Conservation (phyloP, 2,329 filamentous ascomycete species). For the Colletotrichum neosansevieriae region DNA sequence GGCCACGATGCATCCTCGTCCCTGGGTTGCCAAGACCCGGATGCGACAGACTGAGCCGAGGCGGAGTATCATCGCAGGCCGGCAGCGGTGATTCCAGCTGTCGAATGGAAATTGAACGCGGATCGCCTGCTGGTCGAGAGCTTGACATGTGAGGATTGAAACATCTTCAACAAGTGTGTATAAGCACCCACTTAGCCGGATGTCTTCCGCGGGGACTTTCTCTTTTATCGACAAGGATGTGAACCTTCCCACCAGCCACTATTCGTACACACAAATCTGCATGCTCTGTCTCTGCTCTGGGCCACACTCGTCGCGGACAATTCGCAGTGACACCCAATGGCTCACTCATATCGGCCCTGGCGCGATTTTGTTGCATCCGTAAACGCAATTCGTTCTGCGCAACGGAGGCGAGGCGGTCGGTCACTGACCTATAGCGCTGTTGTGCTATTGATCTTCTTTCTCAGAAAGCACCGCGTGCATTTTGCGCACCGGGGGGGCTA, state of each 20-base stretch:
- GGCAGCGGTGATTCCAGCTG: constrained; percentile 21
- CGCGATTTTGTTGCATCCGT: too few species aligned
- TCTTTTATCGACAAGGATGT: constrained; percentile 26
- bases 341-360: too few species aligned
- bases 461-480: background rate
- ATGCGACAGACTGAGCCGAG: constrained; percentile 16
- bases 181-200: constrained; percentile 26
- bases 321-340: too few species aligned
- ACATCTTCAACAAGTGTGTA: constrained; percentile 18
- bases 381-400: too few species aligned
- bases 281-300: too few species aligned
- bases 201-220: constrained; percentile 34
- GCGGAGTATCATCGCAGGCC: constrained; percentile 6
- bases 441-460: constrained; percentile 6
- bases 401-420: too few species aligned
- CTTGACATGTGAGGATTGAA: constrained; percentile 34
- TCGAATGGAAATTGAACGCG: constrained; percentile 35
- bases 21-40: constrained; percentile 2
- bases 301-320: too few species aligned
- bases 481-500: background rate
- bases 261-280: too few species aligned
- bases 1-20: background rate
- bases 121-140: constrained; percentile 17
- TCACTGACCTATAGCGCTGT: constrained; percentile 12
- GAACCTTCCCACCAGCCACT: background rate